Evolutionary conservation across 495 filamentous ascomycete genomes (phyloP).

Genomic region (Neurospora sp.): DNA sequence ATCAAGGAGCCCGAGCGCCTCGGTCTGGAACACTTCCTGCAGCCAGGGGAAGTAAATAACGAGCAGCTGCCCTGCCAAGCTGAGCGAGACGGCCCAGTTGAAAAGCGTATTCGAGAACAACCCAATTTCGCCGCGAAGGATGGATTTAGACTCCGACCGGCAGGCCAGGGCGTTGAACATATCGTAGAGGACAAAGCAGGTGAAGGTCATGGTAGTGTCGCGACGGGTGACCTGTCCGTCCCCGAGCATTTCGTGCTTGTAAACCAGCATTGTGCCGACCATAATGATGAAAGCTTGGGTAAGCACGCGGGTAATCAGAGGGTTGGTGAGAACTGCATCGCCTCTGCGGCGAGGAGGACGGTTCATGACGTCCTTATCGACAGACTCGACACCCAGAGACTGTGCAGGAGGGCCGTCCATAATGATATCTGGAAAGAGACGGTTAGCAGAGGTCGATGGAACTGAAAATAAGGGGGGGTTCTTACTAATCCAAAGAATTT

Average conservation of each 20-base stretch:
- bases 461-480: constrained; percentile 7
- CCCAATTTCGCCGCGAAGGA: constrained; percentile 75
- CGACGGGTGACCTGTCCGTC: constrained; percentile 77
- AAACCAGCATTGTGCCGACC: constrained; percentile 81
- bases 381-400: constrained; percentile 90
- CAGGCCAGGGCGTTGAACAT: constrained; percentile 98
- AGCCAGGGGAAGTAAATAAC: constrained; percentile 92
- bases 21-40: constrained; percentile 92
- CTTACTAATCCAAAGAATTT: constrained; percentile 99
- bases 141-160: constrained; percentile 80
- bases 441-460: constrained; percentile 14
- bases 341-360: constrained; percentile 75
- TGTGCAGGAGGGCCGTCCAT: constrained; percentile 98
- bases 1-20: constrained; percentile 66
- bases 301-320: constrained; percentile 71
- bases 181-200: constrained; percentile 95
- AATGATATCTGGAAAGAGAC: constrained; percentile 60
- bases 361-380: constrained; percentile 89
- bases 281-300: constrained; percentile 87
- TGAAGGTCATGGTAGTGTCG: constrained; percentile 99
- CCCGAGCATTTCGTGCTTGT: constrained; percentile 76
- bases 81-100: constrained; percentile 83
- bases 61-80: constrained; percentile 70
- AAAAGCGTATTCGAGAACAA: constrained; percentile 85
- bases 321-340: constrained; percentile 76